Evolutionary conservation across 2,329 filamentous ascomycete genomes (phyloP).

Genomic region (Botrytis elliptica): DNA sequence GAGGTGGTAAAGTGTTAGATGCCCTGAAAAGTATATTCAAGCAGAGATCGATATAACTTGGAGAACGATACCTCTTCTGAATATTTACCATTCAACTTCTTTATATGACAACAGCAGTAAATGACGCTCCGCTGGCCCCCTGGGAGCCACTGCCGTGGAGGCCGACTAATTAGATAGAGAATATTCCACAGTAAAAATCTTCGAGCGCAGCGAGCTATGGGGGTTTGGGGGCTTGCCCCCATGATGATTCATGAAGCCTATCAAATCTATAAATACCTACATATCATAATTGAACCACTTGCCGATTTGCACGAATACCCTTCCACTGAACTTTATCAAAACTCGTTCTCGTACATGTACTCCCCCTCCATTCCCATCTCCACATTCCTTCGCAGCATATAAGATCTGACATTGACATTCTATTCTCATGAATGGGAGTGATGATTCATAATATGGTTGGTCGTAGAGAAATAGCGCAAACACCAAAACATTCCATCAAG

Average conservation of each 20-base stretch:
- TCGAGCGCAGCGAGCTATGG: not conserved
- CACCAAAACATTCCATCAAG: not conserved
- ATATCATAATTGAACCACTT: not conserved
- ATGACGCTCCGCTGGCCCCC: not conserved
- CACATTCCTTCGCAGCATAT: not conserved
- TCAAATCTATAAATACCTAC: not conserved
- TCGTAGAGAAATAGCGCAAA: not conserved
- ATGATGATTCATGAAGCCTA: not conserved
- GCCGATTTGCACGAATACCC: not conserved
- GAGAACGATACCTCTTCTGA: not conserved
- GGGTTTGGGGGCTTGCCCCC: not conserved
- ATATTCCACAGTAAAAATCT: not conserved
- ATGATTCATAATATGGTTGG: no score
- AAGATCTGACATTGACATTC: not conserved
- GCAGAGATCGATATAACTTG: not conserved
- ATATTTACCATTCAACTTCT: not conserved
- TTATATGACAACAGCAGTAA: not conserved
- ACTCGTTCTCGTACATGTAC: not conserved
- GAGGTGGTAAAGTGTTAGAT: not conserved
- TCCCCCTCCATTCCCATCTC: not conserved
- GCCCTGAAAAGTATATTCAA: no score
- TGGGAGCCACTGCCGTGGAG: constrained; percentile 1
- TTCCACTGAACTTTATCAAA: not conserved
- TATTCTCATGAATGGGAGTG: not conserved
- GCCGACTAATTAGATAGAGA: not conserved